Base-by-base conservation (phyloP, 345 rosid species). In the Camelina hispida region DNA sequence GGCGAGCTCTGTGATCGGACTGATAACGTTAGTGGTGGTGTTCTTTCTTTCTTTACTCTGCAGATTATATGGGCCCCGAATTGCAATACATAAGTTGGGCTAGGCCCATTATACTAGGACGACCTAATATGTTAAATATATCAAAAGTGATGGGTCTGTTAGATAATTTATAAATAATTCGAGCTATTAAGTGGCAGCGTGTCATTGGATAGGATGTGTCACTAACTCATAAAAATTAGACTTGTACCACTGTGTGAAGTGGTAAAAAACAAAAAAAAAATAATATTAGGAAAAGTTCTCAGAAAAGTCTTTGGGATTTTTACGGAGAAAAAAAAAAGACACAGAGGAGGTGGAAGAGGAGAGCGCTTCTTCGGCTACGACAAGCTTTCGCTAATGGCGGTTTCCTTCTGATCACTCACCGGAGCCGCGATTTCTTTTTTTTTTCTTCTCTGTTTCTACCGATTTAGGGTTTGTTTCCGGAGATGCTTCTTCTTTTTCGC, bases 381-480 rank as follows among this genome's bases (percentile, higher is more conserved):
- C 48, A 52, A 78, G 77, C 81, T 59, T 46, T 72, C 69, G 68
- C 23, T 53, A 43, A 72, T 66, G 81, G 81, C 73, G 78, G 78
- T 72, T 78, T 72, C 78, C 69, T 72, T 62, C 59, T 78, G 81
- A 78, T 78, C 78, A 76, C 63, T 62, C 80, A 2, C 65, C 28
- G 42, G 25, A 58, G 52, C 68, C 43, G 58, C 71, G 52, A 51
- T 72, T 63, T 66, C 25, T 66, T 46, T 34, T 66, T 28, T 4
- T 0, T 28, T 28, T 4, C 42, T 28, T 4, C 42, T 43, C 62
- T 22, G 10, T 7, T 10, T 14, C 28, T 8, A 18, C n/a, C 37
- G 62, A 71, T 64, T 77, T 69, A 62, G 53, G 79, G 32, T 69
- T 69, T 68, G 44, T 50, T 32, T 37, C 25, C 11, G 66, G 56